Evolutionary conservation across 169 alveolate species (phyloP).

Genomic region (Cyclospora cayetanensis): DNA sequence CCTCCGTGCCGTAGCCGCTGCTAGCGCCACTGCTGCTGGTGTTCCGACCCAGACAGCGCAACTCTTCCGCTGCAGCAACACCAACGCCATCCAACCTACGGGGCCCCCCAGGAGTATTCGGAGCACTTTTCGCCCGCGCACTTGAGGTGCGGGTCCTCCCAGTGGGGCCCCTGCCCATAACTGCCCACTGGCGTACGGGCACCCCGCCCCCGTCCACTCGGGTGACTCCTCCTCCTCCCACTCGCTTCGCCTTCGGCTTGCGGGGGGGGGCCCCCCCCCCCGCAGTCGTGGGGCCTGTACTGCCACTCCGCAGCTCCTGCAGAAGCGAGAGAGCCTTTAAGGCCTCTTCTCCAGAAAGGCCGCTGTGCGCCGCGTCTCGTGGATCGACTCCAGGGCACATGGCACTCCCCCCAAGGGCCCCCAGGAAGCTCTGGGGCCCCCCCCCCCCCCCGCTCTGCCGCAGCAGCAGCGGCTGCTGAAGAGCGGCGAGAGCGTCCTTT

Average conservation of each 20-base stretch:
- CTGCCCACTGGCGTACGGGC: not conserved
- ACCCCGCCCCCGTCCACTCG: not conserved
- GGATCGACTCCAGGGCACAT: not conserved
- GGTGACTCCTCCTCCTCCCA: not conserved
- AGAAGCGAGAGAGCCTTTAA: not conserved
- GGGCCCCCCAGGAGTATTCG: not conserved
- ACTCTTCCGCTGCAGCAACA: not conserved
- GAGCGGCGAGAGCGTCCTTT: not conserved
- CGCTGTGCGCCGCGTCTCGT: not conserved
- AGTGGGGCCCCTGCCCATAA: not conserved
- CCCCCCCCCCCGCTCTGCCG: not conserved
- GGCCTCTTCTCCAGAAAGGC: not conserved
- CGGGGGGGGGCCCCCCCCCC: not conserved
- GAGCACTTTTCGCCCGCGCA: not conserved
- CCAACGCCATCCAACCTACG: not conserved
- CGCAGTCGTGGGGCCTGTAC: not conserved
- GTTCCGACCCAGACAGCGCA: not conserved
- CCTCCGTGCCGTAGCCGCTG: not conserved
- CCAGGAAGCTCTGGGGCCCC: not conserved
- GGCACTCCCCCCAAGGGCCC: not conserved
- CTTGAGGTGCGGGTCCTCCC: not conserved
- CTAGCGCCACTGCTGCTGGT: not conserved
- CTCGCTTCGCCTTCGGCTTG: slow-evolving; percentile 1
- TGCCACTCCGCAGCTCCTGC: not conserved
- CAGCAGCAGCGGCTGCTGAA: not conserved